Percentiles rank a stretch among this genome's conserved stretches.
Evolutionary conservation across 305 asterid genomes (phyloP).

Genomic region (Fraxinus albicans): DNA sequence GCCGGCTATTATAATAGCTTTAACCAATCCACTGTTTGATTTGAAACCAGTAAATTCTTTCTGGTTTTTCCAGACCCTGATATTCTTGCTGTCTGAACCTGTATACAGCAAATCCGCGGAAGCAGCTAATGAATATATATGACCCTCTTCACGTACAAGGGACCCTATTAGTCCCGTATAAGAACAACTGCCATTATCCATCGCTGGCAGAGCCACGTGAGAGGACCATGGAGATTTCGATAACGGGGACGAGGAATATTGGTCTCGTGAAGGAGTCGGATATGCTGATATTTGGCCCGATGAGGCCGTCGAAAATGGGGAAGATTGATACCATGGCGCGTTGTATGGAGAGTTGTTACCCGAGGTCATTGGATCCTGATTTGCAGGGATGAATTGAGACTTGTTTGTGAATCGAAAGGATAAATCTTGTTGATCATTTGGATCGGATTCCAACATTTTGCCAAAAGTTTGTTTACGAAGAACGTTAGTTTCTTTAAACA

Average conservation of each 20-base stretch:
- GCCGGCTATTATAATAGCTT: slow-evolving; percentile 64
- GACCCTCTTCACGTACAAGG: slow-evolving; percentile 75
- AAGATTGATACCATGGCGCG: not conserved
- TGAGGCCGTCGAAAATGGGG: slow-evolving; percentile 5
- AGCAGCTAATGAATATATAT: slow-evolving; percentile 69
- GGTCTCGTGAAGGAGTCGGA: slow-evolving; percentile 1
- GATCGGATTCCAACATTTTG: slow-evolving; percentile 20
- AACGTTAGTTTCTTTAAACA: slow-evolving; percentile 6
- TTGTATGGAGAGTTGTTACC: slow-evolving; percentile 19
- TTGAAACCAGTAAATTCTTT: slow-evolving; percentile 67
- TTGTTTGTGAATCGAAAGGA: slow-evolving; percentile 31
- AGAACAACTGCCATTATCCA: slow-evolving; percentile 18
- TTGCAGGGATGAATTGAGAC: slow-evolving; percentile 19
- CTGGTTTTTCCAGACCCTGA: slow-evolving; percentile 78
- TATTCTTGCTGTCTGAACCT: slow-evolving; percentile 80
- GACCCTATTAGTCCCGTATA: slow-evolving; percentile 59
- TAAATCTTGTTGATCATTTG: slow-evolving; percentile 24
- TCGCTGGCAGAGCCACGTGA: slow-evolving; percentile 20
- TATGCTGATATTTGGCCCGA: slow-evolving; percentile 17
- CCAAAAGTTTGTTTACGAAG: slow-evolving; percentile 6
- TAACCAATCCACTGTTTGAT: slow-evolving; percentile 72
- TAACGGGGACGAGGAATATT: slow-evolving; percentile 35
- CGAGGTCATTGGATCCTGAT: slow-evolving; percentile 23
- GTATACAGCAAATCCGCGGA: slow-evolving; percentile 64
- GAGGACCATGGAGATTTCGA: slow-evolving; percentile 57